Evolutionary conservation across 2,329 filamentous ascomycete species (phyloP), one percentile per base, ranked within the genome.

Genomic region (Davidsoniella neocaledoniae): DNA sequence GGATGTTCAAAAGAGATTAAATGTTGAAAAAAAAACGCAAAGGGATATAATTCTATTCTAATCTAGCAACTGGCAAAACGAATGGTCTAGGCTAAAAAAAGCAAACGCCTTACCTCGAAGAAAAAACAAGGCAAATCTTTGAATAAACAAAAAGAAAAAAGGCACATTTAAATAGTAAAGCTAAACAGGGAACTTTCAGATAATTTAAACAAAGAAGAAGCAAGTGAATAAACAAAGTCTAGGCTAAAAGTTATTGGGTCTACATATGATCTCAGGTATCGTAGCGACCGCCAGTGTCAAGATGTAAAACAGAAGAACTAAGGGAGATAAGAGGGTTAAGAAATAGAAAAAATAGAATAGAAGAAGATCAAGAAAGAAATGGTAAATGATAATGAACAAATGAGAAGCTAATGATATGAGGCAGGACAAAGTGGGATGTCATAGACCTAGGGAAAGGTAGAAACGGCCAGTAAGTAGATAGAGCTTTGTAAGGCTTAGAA

Each of bases 1-100:
- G 5, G 21, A 23, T 23, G 12, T 6, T 33, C 29, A 33, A 33
- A 2, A 10, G n/a, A 10, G 7, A 37, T 46, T 33, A 6, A 6
- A n/a, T 10, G 2, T 12, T 33, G 10, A 10, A 10, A 45, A 25
- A 14, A 43, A 43, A 23, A 48, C 40, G 37, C 37, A 38, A 46
- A 29, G 37, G 44, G 44, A 33, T 33, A 33, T 46, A 46, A 46
- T 46, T 46, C 44, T 46, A 46, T 46, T 46, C 44, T 46, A 9
- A 46, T 46, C 33, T 46, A 39, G 44, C 16, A 39, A 14, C 44
- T 39, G 17, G 33, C 37, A 29, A 23, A 46, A 25, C 37, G 33
- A 26, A 39, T 19, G 33, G 44, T 46, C 37, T 46, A 46, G 37
- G 29, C 29, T 37, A 19, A 46, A 23, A 21, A 23, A 23, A 23